Base-by-base conservation (phyloP, 2,329 filamentous ascomycete species). In the Alternaria sp. region DNA sequence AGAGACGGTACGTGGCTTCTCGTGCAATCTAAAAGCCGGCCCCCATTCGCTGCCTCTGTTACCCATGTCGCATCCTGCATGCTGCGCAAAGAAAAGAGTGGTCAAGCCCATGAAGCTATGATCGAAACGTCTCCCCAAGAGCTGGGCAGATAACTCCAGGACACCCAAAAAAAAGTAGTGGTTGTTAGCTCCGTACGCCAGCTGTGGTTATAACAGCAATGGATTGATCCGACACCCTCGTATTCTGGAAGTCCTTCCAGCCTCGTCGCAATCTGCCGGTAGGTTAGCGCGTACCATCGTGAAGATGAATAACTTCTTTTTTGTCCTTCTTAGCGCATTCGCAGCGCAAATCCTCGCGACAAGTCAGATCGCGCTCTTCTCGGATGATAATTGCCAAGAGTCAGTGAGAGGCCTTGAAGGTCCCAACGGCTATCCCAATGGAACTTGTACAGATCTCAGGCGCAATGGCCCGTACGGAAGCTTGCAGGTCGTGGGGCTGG, bases 401-500 rank as follows among this genome's bases (percentile, higher is more conserved):
- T 65, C 62, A 4, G 10, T 60, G 13, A 40, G 54, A 26, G 58
- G 55, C 10, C 24, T 67, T 3, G 56, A 61, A n/a, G 60, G 60
- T 2, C 60, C 62, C 1, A 67, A 67, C 28, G 64, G 64, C 13
- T 65, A 67, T 33, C 64, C 64, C 0, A 61, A 65, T 41, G 64
- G 64, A 3, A 63, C 60, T 1, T 65, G 64, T 50, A 66, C 62
- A 10, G 61, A 59, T 34, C 24, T 70, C 26, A 56, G 56, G 31
- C 51, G 55, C 13, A 64, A 54, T 29, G 62, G 59, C 0, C 29
- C 50, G 10, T 63, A 65, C 11, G 62, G 62, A 1, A 68, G 67
- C 50, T 72, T 72, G 41, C 68, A 70, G 37, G 52, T 73, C 4
- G 64, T 69, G 2, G 68, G 64, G 3, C 44, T 72, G 26, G 70